These are phyloP conservation scores for Aspergillus floridensis DNA, from an alignment of 2,329 filamentous ascomycete species.

Conservation along the genomic window DNA sequence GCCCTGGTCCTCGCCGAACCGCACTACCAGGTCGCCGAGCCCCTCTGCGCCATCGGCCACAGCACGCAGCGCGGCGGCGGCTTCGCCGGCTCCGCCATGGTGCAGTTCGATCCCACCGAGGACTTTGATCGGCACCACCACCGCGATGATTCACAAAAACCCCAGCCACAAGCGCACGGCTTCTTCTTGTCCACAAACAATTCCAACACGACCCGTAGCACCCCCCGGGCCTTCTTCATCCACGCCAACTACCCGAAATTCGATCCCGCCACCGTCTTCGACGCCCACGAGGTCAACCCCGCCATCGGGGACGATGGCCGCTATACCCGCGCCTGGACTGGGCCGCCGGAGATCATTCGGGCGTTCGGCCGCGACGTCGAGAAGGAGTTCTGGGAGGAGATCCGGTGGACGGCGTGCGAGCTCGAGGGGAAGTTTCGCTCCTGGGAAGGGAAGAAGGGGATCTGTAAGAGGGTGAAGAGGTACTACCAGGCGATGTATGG, in stretches of 20 bases:
- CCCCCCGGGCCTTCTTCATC: slow-evolving; percentile 39
- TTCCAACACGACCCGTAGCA: slow-evolving; percentile 14
- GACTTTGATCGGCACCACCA: slow-evolving; percentile 24
- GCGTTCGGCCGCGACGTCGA: slow-evolving; percentile 38
- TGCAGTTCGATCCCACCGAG: slow-evolving; percentile 37
- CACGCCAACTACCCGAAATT: slow-evolving; percentile 44
- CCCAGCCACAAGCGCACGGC: slow-evolving; percentile 24
- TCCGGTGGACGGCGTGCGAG: slow-evolving; percentile 39
- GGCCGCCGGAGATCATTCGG: slow-evolving; percentile 27
- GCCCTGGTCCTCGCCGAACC: slow-evolving; percentile 40
- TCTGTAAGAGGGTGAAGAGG: slow-evolving; percentile 32
- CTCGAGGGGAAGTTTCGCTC: slow-evolving; percentile 33
- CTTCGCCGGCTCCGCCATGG: slow-evolving; percentile 39
- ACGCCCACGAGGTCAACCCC: slow-evolving; percentile 27
- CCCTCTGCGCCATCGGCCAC: slow-evolving; percentile 35
- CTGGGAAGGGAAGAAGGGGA: slow-evolving; percentile 32
- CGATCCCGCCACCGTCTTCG: slow-evolving; percentile 39
- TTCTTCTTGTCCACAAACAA: slow-evolving; percentile 11
- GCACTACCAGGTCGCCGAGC: slow-evolving; percentile 44
- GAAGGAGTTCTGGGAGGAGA: slow-evolving; percentile 39
- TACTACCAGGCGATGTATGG: slow-evolving; percentile 35
- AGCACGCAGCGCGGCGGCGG: slow-evolving; percentile 21
- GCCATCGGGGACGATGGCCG: slow-evolving; percentile 32
- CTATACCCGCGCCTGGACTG: slow-evolving; percentile 34
- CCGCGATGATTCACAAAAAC: slow-evolving; percentile 16